These are phyloP conservation scores for Fraxinus latifolia DNA, from an alignment of 305 asterid genomes.

Conservation along the genomic window DNA sequence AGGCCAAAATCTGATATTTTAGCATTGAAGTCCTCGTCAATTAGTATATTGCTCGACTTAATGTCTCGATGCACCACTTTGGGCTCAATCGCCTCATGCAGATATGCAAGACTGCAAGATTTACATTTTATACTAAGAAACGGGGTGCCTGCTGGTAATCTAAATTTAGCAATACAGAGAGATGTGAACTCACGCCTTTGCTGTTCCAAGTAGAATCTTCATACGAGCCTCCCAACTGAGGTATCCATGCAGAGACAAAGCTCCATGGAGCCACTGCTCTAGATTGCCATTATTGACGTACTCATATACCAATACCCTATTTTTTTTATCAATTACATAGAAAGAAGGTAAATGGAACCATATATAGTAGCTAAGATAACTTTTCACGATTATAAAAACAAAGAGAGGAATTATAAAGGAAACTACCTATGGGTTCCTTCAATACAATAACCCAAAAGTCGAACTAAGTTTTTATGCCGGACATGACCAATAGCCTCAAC, in stretches of 20 bases:
- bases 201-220: slow-evolving; percentile 74
- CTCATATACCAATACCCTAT: slow-evolving; percentile 71
- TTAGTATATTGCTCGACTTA: slow-evolving; percentile 76
- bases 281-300: slow-evolving; percentile 74
- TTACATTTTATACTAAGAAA: slow-evolving; percentile 7
- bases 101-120: slow-evolving; percentile 63
- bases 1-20: slow-evolving; percentile 83
- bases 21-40: slow-evolving; percentile 71
- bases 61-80: slow-evolving; percentile 86
- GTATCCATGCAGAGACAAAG: slow-evolving; percentile 54
- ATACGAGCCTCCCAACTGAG: slow-evolving; percentile 85
- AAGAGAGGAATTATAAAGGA: not conserved
- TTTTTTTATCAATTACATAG: not conserved
- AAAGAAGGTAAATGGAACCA: not conserved
- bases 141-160: not conserved
- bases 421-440: slow-evolving; percentile 79
- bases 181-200: slow-evolving; percentile 60
- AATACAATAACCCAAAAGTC: slow-evolving; percentile 74
- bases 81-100: slow-evolving; percentile 86
- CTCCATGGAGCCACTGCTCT: slow-evolving; percentile 90
- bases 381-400: not conserved
- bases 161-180: slow-evolving; percentile 5
- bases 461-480: slow-evolving; percentile 75
- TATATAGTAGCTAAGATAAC: not conserved
- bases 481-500: slow-evolving; percentile 86